Evolutionary conservation across 805 yeast genomes (phyloP), one percentile per base, ranked within the genome.

Genomic region (Saccharomyces cerevisiae): DNA sequence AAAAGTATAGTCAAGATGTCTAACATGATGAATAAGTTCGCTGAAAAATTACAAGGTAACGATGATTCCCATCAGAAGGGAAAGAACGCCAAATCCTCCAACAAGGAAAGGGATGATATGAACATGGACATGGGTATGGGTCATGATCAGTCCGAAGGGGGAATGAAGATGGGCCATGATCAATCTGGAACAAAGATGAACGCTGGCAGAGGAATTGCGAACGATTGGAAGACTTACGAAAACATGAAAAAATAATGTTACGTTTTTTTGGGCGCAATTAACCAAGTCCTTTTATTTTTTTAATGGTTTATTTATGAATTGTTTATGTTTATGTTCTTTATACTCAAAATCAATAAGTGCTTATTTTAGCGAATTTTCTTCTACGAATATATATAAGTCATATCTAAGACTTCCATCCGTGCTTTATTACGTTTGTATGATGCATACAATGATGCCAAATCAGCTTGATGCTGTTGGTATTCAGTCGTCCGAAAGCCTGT

Each of bases 31-130:
- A 61, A 62, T 55, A 62, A 63, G 41, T 50, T 63, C 29, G 55
- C 65, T 22, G 66, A 61, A 31, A 61, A 63, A 51, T 47, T 61
- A 30, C 51, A 59, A 26, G 62, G 61, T 27, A 59, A 60, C 52
- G 62, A 56, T 14, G 48, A 55, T 43, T 36, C 43, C 22, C 21
- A 48, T n/a, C 8, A 22, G 46, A 29, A 49, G 22, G 22, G 32
- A 1, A 49, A 51, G 32, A 36, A 43, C 22, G 46, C 43, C 21
- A 28, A 17, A 22, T 14, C 21, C 13, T 17, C 43, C 43, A 36
- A 36, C 11, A 36, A 36, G 17, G 36, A 46, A n/a, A 51, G 24
- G 21, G 26, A 22, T 26, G 9, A 48, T 11, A 36, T 17, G 22
- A 31, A 50, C 31, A 52, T n/a, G 53, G 51, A 3, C 53, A 53